These are phyloP conservation scores for Eremochloa ophiuroides DNA, from an alignment of 176 grass and related monocot genomes.

Conservation along the genomic window DNA sequence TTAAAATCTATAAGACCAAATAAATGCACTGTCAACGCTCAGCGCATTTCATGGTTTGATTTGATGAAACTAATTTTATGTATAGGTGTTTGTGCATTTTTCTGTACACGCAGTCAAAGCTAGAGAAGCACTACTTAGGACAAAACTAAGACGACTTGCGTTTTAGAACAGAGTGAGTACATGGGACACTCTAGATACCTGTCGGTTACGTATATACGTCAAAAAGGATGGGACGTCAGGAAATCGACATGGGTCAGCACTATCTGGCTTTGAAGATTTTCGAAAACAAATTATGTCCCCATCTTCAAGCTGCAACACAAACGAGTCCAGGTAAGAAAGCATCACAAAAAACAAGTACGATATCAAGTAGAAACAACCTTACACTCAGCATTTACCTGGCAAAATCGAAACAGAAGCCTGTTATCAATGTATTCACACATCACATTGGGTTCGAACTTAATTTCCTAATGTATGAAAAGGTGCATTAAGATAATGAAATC, in stretches of 20 bases:
- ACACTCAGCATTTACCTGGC: slow-evolving; percentile 54
- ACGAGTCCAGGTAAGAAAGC: slow-evolving; percentile 22
- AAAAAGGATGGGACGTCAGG: slow-evolving; percentile 87
- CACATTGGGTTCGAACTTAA: slow-evolving; percentile 95
- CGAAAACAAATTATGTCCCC: slow-evolving; percentile 96
- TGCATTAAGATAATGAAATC: slow-evolving; percentile 17
- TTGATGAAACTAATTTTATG: too few species aligned
- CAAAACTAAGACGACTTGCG: too few species aligned
- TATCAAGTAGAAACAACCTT: slow-evolving; percentile 10
- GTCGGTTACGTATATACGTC: slow-evolving; percentile 89
- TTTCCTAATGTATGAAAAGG: slow-evolving; percentile 66
- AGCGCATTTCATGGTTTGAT: too few species aligned
- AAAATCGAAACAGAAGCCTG: slow-evolving; percentile 64
- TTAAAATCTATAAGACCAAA: neutral
- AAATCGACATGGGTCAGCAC: slow-evolving; percentile 62
- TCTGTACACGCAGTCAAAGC: neutral
- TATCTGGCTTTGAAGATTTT: slow-evolving; percentile 54
- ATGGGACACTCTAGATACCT: slow-evolving; percentile 39
- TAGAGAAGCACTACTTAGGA: neutral
- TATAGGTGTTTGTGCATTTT: neutral
- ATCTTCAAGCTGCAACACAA: slow-evolving; percentile 83
- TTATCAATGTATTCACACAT: slow-evolving; percentile 98
- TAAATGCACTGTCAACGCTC: too few species aligned
- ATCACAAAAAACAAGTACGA: slow-evolving; percentile 11
- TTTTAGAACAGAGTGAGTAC: neutral